A percentile compares a stretch with the other conserved stretches of the same genome.
phyloP scores from a whole-genome alignment of 495 filamentous ascomycete species.

The Talaromyces wortmannii region DNA sequence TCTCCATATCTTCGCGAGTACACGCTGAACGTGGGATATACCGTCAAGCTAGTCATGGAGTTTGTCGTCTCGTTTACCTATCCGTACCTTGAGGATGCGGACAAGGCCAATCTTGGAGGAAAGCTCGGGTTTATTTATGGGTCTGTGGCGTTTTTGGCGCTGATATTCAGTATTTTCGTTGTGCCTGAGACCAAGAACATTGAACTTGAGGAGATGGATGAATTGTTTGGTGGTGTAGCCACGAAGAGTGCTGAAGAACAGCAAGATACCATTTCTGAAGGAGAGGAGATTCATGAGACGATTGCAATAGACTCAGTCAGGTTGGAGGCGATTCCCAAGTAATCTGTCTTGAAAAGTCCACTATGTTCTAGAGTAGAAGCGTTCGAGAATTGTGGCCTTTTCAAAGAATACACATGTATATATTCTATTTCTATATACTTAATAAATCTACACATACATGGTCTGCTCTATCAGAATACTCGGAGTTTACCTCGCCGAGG shows the following conservation, averaged over 20 bases:
- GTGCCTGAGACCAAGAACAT: slow-evolving; percentile 84
- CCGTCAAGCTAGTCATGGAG: slow-evolving; percentile 14
- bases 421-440: too few relatives aligned
- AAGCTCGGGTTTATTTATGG: slow-evolving; percentile 19
- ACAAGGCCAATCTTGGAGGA: slow-evolving; percentile 7
- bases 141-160: slow-evolving; percentile 8
- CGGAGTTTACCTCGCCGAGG: too few relatives aligned
- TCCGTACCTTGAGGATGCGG: slow-evolving; percentile 12
- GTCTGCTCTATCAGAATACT: too few relatives aligned
- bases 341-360: too few relatives aligned
- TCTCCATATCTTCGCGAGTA: slow-evolving; percentile 14
- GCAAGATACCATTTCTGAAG: too few relatives aligned
- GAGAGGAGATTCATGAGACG: too few relatives aligned
- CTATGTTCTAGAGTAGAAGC: too few relatives aligned
- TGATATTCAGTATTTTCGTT: slow-evolving; percentile 60
- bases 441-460: too few relatives aligned
- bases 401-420: too few relatives aligned
- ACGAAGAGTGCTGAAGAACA: slow-evolving; percentile 1
- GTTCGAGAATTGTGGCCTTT: too few relatives aligned
- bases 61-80: slow-evolving; percentile 17
- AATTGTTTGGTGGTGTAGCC: slow-evolving; percentile 56
- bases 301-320: too few relatives aligned
- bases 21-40: slow-evolving; percentile 14
- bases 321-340: too few relatives aligned
- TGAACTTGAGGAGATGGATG: slow-evolving; percentile 81